These are phyloP conservation scores for Neofusicoccum parvum DNA, from an alignment of 2,329 filamentous ascomycete species.

Conservation along the genomic window DNA sequence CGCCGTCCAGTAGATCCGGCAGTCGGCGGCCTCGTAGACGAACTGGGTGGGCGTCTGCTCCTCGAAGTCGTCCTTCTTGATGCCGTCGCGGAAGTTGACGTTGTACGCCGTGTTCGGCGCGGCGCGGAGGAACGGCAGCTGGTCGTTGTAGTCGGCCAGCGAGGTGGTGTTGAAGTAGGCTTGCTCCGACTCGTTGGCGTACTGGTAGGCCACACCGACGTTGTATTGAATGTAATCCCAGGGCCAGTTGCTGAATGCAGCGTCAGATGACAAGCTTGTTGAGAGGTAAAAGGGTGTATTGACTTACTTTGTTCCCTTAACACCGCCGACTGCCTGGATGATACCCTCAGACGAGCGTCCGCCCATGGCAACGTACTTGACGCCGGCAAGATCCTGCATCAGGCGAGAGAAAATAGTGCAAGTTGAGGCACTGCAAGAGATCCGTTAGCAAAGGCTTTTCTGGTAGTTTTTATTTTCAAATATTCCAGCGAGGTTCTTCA, in stretches of 20 bases:
- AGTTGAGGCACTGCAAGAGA: constrained; percentile 49
- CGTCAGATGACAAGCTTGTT: too few species aligned
- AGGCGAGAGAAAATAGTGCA: constrained; percentile 62
- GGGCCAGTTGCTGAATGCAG: constrained; percentile 24
- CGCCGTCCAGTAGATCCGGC: constrained; percentile 62
- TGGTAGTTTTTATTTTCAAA: too few species aligned
- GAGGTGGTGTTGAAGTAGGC: constrained; percentile 34
- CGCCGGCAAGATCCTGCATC: constrained; percentile 54
- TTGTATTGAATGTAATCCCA: constrained; percentile 37
- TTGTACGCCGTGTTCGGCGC: constrained; percentile 32
- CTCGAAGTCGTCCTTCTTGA: constrained; percentile 44
- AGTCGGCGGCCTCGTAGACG: constrained; percentile 63
- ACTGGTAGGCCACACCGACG: constrained; percentile 23
- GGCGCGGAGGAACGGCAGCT: constrained; percentile 34
- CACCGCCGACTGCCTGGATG: constrained; percentile 63
- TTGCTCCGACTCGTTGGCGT: constrained; percentile 29
- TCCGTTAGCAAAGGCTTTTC: too few species aligned
- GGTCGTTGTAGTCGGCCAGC: constrained; percentile 35
- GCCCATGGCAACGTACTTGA: constrained; percentile 61
- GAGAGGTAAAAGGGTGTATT: too few species aligned
- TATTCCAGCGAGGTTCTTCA: too few species aligned
- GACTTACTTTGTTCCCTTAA: constrained; percentile 53
- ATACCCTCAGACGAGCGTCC: constrained; percentile 57
- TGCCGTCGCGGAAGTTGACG: constrained; percentile 44
- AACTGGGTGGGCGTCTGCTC: constrained; percentile 59